Evolutionary conservation across 345 rosid species (phyloP).

Genomic region (sweet orange (Citrus sinensis)): DVS_A1.0 CM039162.1:23658501-23659000

Average conservation of each 20-base stretch:
- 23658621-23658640: conserved; percentile 70
- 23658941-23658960: conserved; percentile 55
- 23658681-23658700: conserved; percentile 42
- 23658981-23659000: neutral
- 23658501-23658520: conserved; percentile 65
- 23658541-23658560: conserved; percentile 66
- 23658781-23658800: conserved; percentile 39
- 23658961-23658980: neutral
- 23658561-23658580: conserved; percentile 74
- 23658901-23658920: conserved; percentile 71
- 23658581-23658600: conserved; percentile 61
- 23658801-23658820: conserved; percentile 55
- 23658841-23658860: conserved; percentile 74
- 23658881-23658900: conserved; percentile 76
- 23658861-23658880: conserved; percentile 60
- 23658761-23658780: conserved; percentile 56
- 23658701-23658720: conserved; percentile 71
- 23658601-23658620: conserved; percentile 63
- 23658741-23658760: conserved; percentile 62
- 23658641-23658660: conserved; percentile 57
- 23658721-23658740: conserved; percentile 65
- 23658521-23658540: conserved; percentile 63
- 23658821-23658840: conserved; percentile 73
- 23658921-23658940: conserved; percentile 64
- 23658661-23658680: conserved; percentile 50